Evolutionary conservation across 768 basidiomycete species (phyloP), one percentile per base, ranked within the genome.

Genomic region (Hygrophorus russula): DNA sequence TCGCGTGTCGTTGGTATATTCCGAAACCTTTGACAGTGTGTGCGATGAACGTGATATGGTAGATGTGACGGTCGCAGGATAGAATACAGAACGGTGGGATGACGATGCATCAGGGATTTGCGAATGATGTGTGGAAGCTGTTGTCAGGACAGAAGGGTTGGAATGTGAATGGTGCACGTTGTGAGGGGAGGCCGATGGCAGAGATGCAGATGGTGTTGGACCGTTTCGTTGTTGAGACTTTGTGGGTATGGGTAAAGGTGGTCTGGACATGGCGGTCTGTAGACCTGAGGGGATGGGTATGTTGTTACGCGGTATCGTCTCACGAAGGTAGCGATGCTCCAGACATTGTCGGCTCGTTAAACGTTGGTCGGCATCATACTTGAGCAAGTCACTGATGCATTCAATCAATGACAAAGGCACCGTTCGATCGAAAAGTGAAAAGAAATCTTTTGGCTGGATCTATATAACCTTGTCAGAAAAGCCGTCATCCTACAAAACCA

Each of bases 321-420:
- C 88, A 46, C 73, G 72, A 45, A 97, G 78, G 68, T 98, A 99
- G 11, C 79, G 70, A 59, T 97, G 92, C 27, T 90, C 76, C 49
- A 96, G 66, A 59, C 92, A 94, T 58, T 93, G 77, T 39, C 73
- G 73, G 45, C 88, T 84, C 1, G 92, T 96, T 39, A 97, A 69
- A 20, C 96, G 83, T 39, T 73, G 68, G 32, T 80, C 79, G 18
- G 96, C 93, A 54, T 98, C 89, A 63, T 96, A 98, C 54, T 80
- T 84, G 48, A 99, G 76, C 12, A 97, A 70, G 56, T 94, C 89
- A 38, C 79, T 72, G 56, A 99, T 96, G 63, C 90, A 93, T 55
- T 96, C 82, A 55, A 99, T 69, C 40, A 99, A 70, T 28, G 78
- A 86, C 41, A 71, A 63, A 3, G 93, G 91, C 15, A 92, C 78